A percentile compares a stretch with the other conserved stretches of the same genome.
These are phyloP conservation scores for Myxozyma melibiosi DNA, from an alignment of 805 yeast genomes.

Conservation along the genomic window DNA sequence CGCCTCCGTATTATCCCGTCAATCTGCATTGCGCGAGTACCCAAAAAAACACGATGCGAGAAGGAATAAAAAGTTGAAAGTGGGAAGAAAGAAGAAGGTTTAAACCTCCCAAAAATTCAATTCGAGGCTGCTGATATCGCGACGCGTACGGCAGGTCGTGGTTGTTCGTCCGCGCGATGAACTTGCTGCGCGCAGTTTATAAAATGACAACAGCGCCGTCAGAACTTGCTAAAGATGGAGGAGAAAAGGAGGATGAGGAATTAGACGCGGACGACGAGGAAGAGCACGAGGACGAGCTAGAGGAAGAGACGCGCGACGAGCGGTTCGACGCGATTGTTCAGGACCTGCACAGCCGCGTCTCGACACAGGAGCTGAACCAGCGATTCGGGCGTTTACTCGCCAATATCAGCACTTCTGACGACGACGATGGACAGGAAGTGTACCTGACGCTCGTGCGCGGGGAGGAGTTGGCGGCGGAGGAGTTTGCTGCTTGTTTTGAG, in stretches of 20 bases:
- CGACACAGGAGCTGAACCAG: background rate
- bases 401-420: no score
- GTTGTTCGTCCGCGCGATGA: no score
- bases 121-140: no score
- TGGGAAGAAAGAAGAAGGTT: no score
- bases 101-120: no score
- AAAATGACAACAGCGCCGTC: background rate
- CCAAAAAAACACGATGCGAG: no score
- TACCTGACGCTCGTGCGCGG: background rate
- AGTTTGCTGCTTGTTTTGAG: slow-evolving; percentile 24
- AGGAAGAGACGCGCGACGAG: background rate
- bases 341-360: background rate
- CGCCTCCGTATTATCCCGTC: no score
- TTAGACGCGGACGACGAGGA: background rate
- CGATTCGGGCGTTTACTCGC: background rate
- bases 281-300: background rate
- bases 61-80: no score
- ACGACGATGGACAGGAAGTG: background rate
- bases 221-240: no score
- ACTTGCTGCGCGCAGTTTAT: background rate
- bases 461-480: slow-evolving; percentile 18
- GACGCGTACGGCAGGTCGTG: no score
- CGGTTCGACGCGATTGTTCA: slow-evolving; percentile 5
- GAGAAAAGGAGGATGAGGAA: no score
- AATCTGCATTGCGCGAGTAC: no score